Evolutionary conservation across 2,329 filamentous ascomycete species (phyloP).

Genomic region (Fusarium torreyae): DNA sequence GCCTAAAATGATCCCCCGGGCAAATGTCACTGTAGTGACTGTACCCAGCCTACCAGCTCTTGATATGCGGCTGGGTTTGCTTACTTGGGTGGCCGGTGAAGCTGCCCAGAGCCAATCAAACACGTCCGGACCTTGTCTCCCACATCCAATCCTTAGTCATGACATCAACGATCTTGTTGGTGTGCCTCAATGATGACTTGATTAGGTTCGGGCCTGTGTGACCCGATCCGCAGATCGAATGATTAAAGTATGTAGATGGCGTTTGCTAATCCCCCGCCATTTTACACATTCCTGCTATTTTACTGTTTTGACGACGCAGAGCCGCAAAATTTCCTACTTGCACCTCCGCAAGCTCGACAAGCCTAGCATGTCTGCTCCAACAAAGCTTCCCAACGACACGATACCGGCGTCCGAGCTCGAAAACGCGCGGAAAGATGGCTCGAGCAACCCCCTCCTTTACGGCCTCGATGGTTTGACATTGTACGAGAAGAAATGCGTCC

Average conservation of each 20-base stretch:
- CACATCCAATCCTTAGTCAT: background rate
- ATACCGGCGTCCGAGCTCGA: slow-evolving; percentile 12
- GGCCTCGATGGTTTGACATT: slow-evolving; percentile 49
- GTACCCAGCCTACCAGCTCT: background rate
- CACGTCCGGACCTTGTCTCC: background rate
- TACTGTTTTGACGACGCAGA: background rate
- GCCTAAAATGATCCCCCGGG: background rate
- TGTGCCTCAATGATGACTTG: slow-evolving; percentile 7
- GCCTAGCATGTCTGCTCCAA: background rate
- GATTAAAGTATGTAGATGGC: background rate
- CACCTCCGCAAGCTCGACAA: background rate
- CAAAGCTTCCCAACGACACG: slow-evolving; percentile 4
- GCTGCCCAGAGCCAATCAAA: slow-evolving; percentile 1
- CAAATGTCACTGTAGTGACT: background rate
- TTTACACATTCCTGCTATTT: background rate
- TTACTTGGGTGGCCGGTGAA: background rate
- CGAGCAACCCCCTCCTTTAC: background rate
- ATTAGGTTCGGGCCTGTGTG: background rate
- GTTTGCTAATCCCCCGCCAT: background rate
- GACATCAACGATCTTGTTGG: slow-evolving; percentile 34
- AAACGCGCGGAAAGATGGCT: background rate
- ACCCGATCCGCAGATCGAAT: background rate
- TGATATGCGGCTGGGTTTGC: background rate
- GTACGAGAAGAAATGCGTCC: slow-evolving; percentile 56
- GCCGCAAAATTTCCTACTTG: too few species aligned